Evolutionary conservation across 2,329 filamentous ascomycete species (phyloP).

Genomic region (Pseudodiploospora longispora): DNA sequence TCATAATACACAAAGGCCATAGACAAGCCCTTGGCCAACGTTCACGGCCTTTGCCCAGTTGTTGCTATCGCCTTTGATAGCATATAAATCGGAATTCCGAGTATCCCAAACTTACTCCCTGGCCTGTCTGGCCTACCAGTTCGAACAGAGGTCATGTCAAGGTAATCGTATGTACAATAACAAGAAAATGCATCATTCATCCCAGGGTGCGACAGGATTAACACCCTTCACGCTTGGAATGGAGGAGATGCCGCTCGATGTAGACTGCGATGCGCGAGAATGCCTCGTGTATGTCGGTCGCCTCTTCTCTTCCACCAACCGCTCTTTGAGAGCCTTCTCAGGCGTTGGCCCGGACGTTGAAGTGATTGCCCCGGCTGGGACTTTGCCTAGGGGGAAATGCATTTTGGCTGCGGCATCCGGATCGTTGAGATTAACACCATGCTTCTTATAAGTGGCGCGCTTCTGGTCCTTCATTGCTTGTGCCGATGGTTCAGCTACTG

Average conservation of each 20-base stretch:
- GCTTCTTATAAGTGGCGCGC: constrained; percentile 32
- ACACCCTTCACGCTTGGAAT: constrained; percentile 19
- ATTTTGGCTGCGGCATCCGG: constrained; percentile 37
- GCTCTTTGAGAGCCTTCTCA: constrained; percentile 33
- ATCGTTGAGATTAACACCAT: constrained; percentile 36
- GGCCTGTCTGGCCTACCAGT: no score
- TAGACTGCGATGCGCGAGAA: constrained; percentile 20
- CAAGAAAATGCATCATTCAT: constrained; percentile 9
- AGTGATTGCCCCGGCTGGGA: constrained; percentile 38
- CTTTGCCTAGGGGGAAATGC: constrained; percentile 35
- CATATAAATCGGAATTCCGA: no score
- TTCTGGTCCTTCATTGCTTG: constrained; percentile 41
- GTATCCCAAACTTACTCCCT: no score
- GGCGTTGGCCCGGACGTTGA: constrained; percentile 37
- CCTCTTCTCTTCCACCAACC: constrained; percentile 23
- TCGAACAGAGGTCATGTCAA: no score
- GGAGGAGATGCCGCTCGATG: constrained; percentile 28
- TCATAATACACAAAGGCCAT: no score
- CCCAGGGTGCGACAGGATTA: constrained; percentile 27
- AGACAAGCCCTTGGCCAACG: no score
- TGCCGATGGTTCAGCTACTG: constrained; percentile 40
- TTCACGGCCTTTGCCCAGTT: no score
- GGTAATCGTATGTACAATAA: no score
- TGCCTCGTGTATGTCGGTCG: constrained; percentile 19
- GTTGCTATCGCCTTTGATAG: no score